A percentile compares a stretch with the other conserved stretches of the same genome.
Conservation (phyloP, 495 filamentous ascomycete species). For the Letharia columbiana region DNA sequence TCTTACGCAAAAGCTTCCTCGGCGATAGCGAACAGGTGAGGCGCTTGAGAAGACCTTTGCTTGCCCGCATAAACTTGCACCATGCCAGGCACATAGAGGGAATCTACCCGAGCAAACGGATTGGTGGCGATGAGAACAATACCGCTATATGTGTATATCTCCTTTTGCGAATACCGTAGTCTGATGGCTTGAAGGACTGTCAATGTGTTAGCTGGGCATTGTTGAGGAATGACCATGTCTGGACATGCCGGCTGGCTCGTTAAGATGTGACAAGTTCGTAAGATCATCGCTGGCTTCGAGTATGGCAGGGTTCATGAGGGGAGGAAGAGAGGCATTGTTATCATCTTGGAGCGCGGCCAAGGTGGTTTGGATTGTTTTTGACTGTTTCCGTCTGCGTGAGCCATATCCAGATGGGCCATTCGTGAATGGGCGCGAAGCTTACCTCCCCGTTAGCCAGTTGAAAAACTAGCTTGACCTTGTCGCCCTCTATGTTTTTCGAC, state of each 20-base stretch:
- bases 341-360: conserved; percentile 68
- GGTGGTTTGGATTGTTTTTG: conserved; percentile 73
- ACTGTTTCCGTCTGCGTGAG: conserved; percentile 39
- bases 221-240: conserved; percentile 1
- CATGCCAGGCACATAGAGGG: conserved; percentile 97
- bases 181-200: conserved; percentile 94
- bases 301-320: conserved; percentile 96
- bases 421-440: conserved; percentile 23
- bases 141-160: conserved; percentile 99
- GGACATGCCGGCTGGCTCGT: conserved; percentile 86
- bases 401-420: conserved; percentile 20
- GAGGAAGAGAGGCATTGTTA: conserved; percentile 62
- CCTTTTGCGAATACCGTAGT: conserved; percentile 95
- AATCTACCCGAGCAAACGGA: conserved; percentile 95
- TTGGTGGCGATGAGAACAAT: conserved; percentile 99
- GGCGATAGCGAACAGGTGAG: conserved; percentile 97
- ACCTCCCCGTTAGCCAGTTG: conserved; percentile 91
- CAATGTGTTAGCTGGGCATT: conserved; percentile 31
- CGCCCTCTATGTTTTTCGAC: conserved; percentile 74
- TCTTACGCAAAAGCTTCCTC: conserved; percentile 96
- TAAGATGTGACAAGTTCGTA: conserved; percentile 94
- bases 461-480: conserved; percentile 81
- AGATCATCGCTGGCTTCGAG: conserved; percentile 98
- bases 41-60: conserved; percentile 90
- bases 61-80: conserved; percentile 98